Percentiles rank a stretch among this genome's conserved stretches.
Conservation (phyloP, 2,329 filamentous ascomycete species). For the Paracamarosporium sp. region DNA sequence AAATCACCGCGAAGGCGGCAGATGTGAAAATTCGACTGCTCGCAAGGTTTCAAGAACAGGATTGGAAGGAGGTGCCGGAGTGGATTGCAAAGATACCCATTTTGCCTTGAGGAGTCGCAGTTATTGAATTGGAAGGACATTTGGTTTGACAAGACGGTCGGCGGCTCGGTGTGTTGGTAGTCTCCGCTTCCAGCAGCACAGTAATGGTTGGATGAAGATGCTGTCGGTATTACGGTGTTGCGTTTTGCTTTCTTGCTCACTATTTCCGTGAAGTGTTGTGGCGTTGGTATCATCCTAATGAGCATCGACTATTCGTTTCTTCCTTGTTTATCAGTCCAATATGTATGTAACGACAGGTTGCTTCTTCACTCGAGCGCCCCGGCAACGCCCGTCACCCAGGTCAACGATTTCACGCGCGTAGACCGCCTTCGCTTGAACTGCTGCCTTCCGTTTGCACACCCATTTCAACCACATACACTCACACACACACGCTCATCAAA, state of each 20-base stretch:
- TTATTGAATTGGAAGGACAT: background rate
- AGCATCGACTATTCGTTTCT: too few species aligned
- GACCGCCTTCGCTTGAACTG: background rate
- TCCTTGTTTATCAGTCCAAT: too few species aligned
- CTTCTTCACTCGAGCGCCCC: background rate
- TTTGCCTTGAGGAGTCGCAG: slow-evolving; percentile 13
- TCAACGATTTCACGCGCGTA: background rate
- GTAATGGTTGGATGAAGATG: background rate
- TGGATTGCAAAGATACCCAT: slow-evolving; percentile 39
- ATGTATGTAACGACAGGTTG: background rate
- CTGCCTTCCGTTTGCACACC: background rate
- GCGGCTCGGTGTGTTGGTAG: background rate
- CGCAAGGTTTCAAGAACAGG: slow-evolving; percentile 20
- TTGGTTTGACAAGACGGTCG: background rate
- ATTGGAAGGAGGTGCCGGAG: slow-evolving; percentile 26
- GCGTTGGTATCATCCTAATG: too few species aligned
- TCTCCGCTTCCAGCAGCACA: background rate
- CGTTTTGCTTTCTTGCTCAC: too few species aligned
- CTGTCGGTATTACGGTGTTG: background rate
- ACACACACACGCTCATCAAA: background rate
- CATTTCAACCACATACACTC: background rate
- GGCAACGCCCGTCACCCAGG: background rate
- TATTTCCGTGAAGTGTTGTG: too few species aligned
- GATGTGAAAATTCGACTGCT: slow-evolving; percentile 26
- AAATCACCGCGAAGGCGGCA: slow-evolving; percentile 33